These are phyloP conservation scores for Lepidium africanum DNA, from an alignment of 345 rosid genomes.

Conservation along the genomic window DNA sequence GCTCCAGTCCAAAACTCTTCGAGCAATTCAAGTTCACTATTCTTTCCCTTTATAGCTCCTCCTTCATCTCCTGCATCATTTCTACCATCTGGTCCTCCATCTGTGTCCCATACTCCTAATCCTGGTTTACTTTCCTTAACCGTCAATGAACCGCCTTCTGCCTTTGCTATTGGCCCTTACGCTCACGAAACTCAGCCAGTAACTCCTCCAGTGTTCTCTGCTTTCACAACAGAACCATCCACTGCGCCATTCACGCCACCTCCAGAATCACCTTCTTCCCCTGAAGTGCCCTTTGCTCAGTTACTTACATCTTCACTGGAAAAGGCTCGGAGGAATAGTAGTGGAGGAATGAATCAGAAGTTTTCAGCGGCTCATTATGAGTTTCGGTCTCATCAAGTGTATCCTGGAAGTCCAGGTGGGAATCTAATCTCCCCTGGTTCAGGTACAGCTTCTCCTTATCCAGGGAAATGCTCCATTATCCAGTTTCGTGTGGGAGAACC, in stretches of 20 bases:
- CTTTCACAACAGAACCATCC: conserved; percentile 86
- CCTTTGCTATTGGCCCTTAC: conserved; percentile 77
- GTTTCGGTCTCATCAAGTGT: conserved; percentile 44
- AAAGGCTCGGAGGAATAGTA: conserved; percentile 46
- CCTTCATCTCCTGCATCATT: conserved; percentile 98
- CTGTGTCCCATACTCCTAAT: conserved; percentile 69
- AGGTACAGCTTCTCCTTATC: conserved; percentile 76
- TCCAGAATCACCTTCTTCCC: conserved; percentile 83
- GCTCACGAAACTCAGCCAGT: conserved; percentile 93
- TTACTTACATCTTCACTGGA: conserved; percentile 62
- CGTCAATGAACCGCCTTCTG: conserved; percentile 60
- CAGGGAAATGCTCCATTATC: conserved; percentile 48
- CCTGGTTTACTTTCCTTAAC: conserved; percentile 43
- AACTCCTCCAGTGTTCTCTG: conserved; percentile 87
- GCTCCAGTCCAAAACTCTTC: conserved; percentile 32
- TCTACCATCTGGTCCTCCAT: conserved; percentile 83
- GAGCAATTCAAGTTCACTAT: conserved; percentile 34
- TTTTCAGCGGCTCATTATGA: conserved; percentile 39
- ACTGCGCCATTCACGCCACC: conserved; percentile 95
- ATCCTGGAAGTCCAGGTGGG: conserved; percentile 80
- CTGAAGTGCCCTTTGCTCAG: conserved; percentile 97
- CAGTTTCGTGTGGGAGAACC: conserved; percentile 62
- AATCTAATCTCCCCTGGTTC: conserved; percentile 79
- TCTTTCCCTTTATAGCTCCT: conserved; percentile 74
- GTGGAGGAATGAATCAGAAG: conserved; percentile 51